Evolutionary conservation across 495 filamentous ascomycete genomes (phyloP), one percentile per base, ranked within the genome.

Genomic region (Aspergillus ostianus): DNA sequence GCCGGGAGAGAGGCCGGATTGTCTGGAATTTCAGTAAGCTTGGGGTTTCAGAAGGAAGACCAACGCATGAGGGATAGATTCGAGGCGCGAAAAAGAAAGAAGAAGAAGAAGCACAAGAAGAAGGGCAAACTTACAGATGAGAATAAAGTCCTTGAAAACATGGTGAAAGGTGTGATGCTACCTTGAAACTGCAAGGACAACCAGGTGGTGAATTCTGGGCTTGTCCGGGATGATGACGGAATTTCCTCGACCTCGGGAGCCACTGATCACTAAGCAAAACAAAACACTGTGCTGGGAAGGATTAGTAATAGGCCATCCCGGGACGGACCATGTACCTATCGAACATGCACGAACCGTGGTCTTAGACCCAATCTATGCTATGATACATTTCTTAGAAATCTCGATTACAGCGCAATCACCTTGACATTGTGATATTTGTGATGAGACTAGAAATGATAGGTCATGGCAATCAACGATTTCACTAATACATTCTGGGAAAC

Each of bases 91-190:
- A 55, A 32, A 19, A 27, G 1, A 53, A 3, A 29, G 26, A 15
- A 54, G 36, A n/a, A 50, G 36, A n/a, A 41, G 6, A 41, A 48
- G 29, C 45, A 4, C 29, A 12, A 6, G 12, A 15, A 17, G 17
- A 6, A 17, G n/a, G 7, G 7, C 26, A 10, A 26, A 56, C 74
- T 54, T 54, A 80, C 78, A 49, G 72, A 70, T 7, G 64, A 62
- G 30, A 75, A 65, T 10, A 65, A 44, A 36, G 66, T 70, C 55
- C 77, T 70, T 49, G 71, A 73, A 58, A 78, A 71, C 78, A 81
- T 80, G 59, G 29, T 62, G 47, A 8, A 41, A 15, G 36, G 15
- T 15, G 36, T 13, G 36, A 10, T 41, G 36, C 3, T 41, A 15
- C 12, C 36, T 13, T 12, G 36, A 15, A 41, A 13, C 36, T 13